phyloP scores from a whole-genome alignment of 83 land plant species.

The Thuja plicata region DNA sequence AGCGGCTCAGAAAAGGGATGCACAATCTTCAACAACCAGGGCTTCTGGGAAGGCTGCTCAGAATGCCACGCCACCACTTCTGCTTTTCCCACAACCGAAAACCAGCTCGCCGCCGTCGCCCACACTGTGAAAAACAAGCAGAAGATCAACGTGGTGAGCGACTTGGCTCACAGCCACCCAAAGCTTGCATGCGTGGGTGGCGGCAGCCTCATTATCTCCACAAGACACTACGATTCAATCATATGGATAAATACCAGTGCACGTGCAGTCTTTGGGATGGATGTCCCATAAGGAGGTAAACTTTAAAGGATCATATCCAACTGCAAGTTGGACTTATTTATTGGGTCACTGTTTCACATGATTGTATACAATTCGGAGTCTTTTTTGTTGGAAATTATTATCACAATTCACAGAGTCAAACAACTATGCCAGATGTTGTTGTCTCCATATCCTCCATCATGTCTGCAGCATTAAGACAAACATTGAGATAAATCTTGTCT shows the following conservation, averaged over 20 bases:
- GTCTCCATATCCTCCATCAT: too few species aligned
- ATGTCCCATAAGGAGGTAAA: too few species aligned
- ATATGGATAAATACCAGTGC: background rate
- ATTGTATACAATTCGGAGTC: too few species aligned
- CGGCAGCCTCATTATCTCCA: background rate
- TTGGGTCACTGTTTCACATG: too few species aligned
- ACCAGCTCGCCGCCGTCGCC: background rate
- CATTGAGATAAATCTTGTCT: too few species aligned
- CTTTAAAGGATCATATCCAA: too few species aligned
- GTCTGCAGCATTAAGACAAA: too few species aligned
- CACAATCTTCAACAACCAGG: conserved; percentile 4
- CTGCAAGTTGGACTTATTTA: too few species aligned
- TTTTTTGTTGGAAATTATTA: too few species aligned
- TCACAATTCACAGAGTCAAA: too few species aligned
- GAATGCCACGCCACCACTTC: conserved; percentile 10
- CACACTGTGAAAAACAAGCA: background rate
- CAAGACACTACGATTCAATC: background rate
- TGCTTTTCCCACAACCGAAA: background rate
- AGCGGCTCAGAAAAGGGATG: background rate
- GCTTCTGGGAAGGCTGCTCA: conserved; percentile 11
- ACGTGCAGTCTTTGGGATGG: too few species aligned
- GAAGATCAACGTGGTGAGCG: conserved; percentile 19
- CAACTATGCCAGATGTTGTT: too few species aligned
- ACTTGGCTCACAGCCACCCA: conserved; percentile 16
- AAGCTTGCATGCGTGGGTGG: background rate